phyloP scores from a whole-genome alignment of 352 stramenopile species.

The Globisporangium takayamanum region DNA sequence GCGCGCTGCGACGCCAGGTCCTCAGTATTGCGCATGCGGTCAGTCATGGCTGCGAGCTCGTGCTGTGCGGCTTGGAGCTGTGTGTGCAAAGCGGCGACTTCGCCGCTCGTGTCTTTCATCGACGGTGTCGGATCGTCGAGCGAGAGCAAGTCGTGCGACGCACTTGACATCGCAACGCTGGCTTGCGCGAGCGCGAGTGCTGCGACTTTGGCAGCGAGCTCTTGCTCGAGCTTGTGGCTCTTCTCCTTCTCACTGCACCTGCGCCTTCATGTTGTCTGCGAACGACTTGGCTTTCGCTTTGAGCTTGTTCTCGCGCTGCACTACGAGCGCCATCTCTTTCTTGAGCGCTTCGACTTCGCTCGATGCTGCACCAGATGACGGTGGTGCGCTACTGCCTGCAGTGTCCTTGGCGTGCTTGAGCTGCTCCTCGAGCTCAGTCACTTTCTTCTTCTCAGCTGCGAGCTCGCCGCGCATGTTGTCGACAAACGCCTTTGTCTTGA shows the following conservation, averaged over 20 bases:
- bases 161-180: constrained; percentile 10
- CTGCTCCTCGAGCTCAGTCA: constrained; percentile 45
- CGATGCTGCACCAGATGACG: neutral
- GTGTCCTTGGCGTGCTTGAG: constrained; percentile 22
- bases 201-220: constrained; percentile 37
- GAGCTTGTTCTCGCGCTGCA: constrained; percentile 51
- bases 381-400: neutral
- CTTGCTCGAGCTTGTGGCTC: constrained; percentile 34
- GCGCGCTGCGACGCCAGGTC: constrained; percentile 23
- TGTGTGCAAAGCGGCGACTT: constrained; percentile 31
- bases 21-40: constrained; percentile 29
- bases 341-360: constrained; percentile 36
- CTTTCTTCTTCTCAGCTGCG: constrained; percentile 57
- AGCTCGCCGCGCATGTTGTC: constrained; percentile 71
- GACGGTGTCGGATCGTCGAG: constrained; percentile 14
- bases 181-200: constrained; percentile 23
- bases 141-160: constrained; percentile 10
- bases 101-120: constrained; percentile 10
- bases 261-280: constrained; percentile 57
- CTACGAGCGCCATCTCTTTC: constrained; percentile 34
- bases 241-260: constrained; percentile 65
- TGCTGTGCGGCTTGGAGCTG: constrained; percentile 29
- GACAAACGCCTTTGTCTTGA: constrained; percentile 81
- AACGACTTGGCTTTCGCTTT: constrained; percentile 66
- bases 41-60: constrained; percentile 23